phyloP scores from a whole-genome alignment of 2,329 filamentous ascomycete species.

The Xylariales sp. region DNA sequence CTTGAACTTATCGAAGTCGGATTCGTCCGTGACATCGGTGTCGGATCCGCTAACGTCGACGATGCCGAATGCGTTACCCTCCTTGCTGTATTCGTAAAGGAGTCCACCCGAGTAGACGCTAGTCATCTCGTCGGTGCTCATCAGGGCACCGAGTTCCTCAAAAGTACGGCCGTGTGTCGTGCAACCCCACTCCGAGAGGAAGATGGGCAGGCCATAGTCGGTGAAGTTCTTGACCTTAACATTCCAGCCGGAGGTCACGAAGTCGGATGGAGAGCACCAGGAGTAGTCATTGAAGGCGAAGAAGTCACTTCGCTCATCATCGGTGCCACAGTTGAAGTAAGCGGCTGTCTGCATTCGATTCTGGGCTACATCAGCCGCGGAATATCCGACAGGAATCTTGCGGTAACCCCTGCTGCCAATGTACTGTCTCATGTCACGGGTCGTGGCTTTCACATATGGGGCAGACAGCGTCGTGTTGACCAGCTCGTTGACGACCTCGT shows the following conservation, averaged over 20 bases:
- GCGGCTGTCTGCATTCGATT: conserved; percentile 83
- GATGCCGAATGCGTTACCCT: conserved; percentile 75
- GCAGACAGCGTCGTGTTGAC: conserved; percentile 59
- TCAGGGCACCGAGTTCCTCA: conserved; percentile 72
- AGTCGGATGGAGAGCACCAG: conserved; percentile 69
- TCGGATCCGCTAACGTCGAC: conserved; percentile 57
- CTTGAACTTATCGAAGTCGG: conserved; percentile 58
- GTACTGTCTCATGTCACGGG: conserved; percentile 71
- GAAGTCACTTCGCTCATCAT: conserved; percentile 81
- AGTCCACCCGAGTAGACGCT: conserved; percentile 90
- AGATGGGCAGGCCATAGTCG: conserved; percentile 83
- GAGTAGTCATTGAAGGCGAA: conserved; percentile 90
- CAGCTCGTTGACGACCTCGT: conserved; percentile 71
- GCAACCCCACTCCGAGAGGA: conserved; percentile 95
- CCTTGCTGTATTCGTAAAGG: conserved; percentile 89
- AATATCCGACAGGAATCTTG: conserved; percentile 70
- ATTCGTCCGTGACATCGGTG: conserved; percentile 48
- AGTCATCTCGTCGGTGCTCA: conserved; percentile 73
- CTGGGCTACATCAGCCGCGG: conserved; percentile 72
- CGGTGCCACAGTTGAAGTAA: conserved; percentile 91
- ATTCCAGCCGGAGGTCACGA: conserved; percentile 72
- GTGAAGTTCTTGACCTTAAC: conserved; percentile 84
- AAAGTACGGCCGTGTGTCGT: conserved; percentile 77
- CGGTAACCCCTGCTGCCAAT: conserved; percentile 59
- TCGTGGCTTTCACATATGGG: conserved; percentile 73